Base-by-base conservation (phyloP, 352 stramenopile species). In the Globisporangium carolinianum region DNA sequence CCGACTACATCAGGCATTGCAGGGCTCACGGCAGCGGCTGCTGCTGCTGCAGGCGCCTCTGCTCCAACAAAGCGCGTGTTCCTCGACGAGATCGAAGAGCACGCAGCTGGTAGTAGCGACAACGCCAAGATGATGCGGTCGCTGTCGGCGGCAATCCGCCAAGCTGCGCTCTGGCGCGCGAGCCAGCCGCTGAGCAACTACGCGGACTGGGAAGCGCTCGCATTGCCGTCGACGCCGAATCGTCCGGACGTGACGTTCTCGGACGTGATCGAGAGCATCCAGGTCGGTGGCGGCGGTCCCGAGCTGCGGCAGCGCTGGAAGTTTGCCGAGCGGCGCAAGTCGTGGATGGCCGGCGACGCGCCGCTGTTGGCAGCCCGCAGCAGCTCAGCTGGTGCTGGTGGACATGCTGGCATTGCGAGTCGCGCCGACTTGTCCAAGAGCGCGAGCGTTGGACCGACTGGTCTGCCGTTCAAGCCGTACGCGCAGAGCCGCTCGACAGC, bases 151-250 rank as follows among this genome's bases (percentile, higher is more conserved):
- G 82, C 84, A 37, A 87, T 92, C 50, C 80, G 84, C 36, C 82
- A 89, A 60, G 79, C 83, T 2, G 82, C 84, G 5, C 66, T 91
- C 43, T 94, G 84, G 84, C 77, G 79, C 5, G 82, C 80, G 41
- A 90, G 84, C 47, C 75, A 87, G 50, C 84, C 82, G 18, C 64
- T 90, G 39, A 86, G 71, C 24, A 76, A 73, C 48, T 88, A 83
- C 53, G 80, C 74, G 41, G 76, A 84, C 47, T 91, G 79, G 79
- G 77, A 85, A 18, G 73, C 70, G 12, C 72, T 87, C n/a, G 61
- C 76, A 9, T 72, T 80, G 41, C 73, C 75, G 6, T 67, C 69
- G 3, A 84, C 24, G 24, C 24, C 24, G 24, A 32, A 32, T 32
- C 39, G 71, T 43, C 73, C 76, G 5, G 79, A 89, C 55, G 81